Percentiles rank a stretch among this genome's conserved stretches.
These are phyloP conservation scores for Apocynum venetum DNA, from an alignment of 257 asterid species.

Conservation along the genomic window DNA sequence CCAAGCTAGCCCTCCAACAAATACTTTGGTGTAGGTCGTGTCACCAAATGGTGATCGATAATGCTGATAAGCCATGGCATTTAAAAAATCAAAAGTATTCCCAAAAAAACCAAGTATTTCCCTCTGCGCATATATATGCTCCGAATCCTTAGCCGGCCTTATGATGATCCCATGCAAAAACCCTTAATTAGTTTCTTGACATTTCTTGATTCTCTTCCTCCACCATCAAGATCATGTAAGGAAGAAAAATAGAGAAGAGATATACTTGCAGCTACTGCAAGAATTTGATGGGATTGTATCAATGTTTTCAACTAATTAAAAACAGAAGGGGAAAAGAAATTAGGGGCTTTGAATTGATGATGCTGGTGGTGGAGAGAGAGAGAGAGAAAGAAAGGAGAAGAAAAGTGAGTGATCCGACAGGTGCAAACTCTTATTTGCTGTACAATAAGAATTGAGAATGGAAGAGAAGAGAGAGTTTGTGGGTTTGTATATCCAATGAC, in stretches of 20 bases:
- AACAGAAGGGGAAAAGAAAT: neutral
- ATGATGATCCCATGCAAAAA: neutral
- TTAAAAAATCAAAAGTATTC: conserved; percentile 1
- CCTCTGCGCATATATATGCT: neutral
- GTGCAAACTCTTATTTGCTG: conserved; percentile 78
- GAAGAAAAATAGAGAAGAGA: neutral
- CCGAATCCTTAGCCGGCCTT: neutral
- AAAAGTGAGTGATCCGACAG: conserved; percentile 57
- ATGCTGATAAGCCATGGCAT: conserved; percentile 80
- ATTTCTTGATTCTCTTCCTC: neutral
- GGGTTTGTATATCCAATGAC: conserved; percentile 75
- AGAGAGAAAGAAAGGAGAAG: conserved; percentile 9
- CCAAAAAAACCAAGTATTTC: neutral
- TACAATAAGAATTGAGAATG: conserved; percentile 31
- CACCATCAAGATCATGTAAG: conserved; percentile 6
- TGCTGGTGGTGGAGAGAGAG: conserved; percentile 25
- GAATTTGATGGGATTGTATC: conserved; percentile 9
- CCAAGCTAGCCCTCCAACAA: conserved; percentile 99
- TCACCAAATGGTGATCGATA: conserved; percentile 98
- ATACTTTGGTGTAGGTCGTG: conserved; percentile 86
- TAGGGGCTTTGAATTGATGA: neutral
- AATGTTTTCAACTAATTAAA: conserved; percentile 11
- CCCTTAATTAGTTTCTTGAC: neutral
- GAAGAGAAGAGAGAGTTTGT: conserved; percentile 27
- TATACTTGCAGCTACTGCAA: neutral